phyloP scores from a whole-genome alignment of 108 stramenopile genomes.

The Nitzschia sp. region DNA sequence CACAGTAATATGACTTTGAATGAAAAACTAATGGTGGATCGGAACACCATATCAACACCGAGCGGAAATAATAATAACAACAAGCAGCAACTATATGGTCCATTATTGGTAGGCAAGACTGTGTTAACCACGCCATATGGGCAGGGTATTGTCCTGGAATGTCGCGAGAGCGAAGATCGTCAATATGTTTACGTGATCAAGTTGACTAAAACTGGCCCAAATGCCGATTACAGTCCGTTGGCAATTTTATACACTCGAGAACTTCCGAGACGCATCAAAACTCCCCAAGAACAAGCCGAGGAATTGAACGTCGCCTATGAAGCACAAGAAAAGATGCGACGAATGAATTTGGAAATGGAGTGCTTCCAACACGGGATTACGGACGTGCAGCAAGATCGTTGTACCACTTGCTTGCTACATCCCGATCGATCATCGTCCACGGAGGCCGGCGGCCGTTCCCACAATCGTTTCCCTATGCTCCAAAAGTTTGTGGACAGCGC shows the following conservation, averaged over 20 bases:
- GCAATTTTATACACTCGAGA: slow-evolving; percentile 16
- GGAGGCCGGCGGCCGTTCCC: neutral
- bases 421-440: neutral
- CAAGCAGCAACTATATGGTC: neutral
- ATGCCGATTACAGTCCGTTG: neutral
- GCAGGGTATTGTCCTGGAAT: slow-evolving; percentile 24
- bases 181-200: slow-evolving; percentile 32
- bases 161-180: slow-evolving; percentile 23
- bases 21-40: neutral
- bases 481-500: slow-evolving; percentile 31
- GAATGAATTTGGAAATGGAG: slow-evolving; percentile 59
- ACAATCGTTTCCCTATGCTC: slow-evolving; percentile 30
- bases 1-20: neutral
- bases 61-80: neutral
- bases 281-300: slow-evolving; percentile 18
- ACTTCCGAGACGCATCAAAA: slow-evolving; percentile 2
- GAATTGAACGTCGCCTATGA: slow-evolving; percentile 59
- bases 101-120: slow-evolving; percentile 26
- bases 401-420: slow-evolving; percentile 39
- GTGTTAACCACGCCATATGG: slow-evolving; percentile 43
- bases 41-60: neutral
- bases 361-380: slow-evolving; percentile 32
- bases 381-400: slow-evolving; percentile 32
- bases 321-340: slow-evolving; percentile 63
- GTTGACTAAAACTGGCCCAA: neutral